Evolutionary conservation across 495 filamentous ascomycete species (phyloP).

Genomic region (Tuber melanosporum): DNA sequence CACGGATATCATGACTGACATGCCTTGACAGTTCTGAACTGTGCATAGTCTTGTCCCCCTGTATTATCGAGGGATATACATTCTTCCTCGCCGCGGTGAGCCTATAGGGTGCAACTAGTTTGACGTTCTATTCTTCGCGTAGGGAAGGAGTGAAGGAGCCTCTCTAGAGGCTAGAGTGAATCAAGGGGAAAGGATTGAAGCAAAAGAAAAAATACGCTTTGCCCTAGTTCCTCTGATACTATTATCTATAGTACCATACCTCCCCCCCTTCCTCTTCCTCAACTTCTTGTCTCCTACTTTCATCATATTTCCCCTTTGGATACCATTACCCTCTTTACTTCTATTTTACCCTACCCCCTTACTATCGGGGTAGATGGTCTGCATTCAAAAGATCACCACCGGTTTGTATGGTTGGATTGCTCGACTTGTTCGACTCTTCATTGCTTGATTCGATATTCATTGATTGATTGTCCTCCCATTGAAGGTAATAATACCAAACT

Average conservation of each 20-base stretch:
- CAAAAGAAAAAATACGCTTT: slow-evolving; percentile 3
- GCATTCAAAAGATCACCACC: slow-evolving; percentile 8
- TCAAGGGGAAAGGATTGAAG: not conserved
- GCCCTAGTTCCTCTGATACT: not conserved
- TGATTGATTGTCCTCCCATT: slow-evolving; percentile 9
- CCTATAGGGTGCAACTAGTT: not conserved
- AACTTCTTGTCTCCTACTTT: not conserved
- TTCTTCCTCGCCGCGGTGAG: not conserved
- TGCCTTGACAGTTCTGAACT: not conserved
- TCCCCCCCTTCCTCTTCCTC: not conserved
- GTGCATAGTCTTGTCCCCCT: not conserved
- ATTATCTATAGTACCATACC: not conserved
- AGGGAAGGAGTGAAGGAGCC: not conserved
- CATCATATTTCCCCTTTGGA: not conserved
- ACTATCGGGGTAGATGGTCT: not conserved
- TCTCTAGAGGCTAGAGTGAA: not conserved
- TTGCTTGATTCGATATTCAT: not conserved
- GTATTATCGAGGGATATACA: not conserved
- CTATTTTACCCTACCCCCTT: slow-evolving; percentile 1
- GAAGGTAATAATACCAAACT: slow-evolving; percentile 11
- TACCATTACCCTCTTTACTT: not conserved
- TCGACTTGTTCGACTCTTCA: not conserved
- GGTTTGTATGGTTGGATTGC: not conserved
- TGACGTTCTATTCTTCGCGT: not conserved
- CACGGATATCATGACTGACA: not conserved